These are phyloP conservation scores for Zostera marina DNA, from an alignment of 116 monocot species.

Conservation along the genomic window DNA sequence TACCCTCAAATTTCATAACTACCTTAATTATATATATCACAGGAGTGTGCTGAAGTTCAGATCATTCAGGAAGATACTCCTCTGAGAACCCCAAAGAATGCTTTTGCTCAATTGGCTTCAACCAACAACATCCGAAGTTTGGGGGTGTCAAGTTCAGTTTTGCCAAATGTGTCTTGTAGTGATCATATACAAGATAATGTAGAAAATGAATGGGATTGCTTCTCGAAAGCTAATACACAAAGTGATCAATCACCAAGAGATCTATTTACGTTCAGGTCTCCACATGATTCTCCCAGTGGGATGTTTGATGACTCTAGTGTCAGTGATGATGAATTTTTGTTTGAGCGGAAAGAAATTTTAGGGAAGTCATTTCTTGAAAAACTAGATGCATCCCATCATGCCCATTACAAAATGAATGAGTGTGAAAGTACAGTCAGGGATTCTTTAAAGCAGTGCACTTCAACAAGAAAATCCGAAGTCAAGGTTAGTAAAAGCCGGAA, in stretches of 20 bases:
- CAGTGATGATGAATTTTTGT: constrained; percentile 40
- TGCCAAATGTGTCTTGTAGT: constrained; percentile 15
- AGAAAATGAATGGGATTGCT: constrained; percentile 47
- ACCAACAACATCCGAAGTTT: constrained; percentile 15
- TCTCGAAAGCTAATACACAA: constrained; percentile 23
- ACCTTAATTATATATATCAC: constrained; percentile 2
- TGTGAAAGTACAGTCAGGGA: constrained; percentile 10
- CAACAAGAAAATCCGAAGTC: constrained; percentile 9
- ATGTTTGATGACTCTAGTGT: constrained; percentile 21
- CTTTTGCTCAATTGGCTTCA: constrained; percentile 58
- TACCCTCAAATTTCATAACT: not conserved
- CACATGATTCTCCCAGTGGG: constrained; percentile 15
- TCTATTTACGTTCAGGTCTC: constrained; percentile 10
- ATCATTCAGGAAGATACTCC: constrained; percentile 82
- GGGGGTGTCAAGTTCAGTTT: constrained; percentile 6
- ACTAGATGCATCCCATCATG: constrained; percentile 4
- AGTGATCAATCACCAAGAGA: constrained; percentile 42
- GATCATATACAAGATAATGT: constrained; percentile 15
- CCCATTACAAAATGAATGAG: constrained; percentile 8
- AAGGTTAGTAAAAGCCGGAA: constrained; percentile 6
- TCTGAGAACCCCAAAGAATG: constrained; percentile 68
- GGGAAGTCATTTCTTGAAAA: constrained; percentile 9
- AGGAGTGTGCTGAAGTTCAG: constrained; percentile 89
- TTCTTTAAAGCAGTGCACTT: constrained; percentile 12
- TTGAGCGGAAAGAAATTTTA: constrained; percentile 8